Base-by-base conservation (phyloP, 139 green algal species). In the Asterochloris erici region DNA sequence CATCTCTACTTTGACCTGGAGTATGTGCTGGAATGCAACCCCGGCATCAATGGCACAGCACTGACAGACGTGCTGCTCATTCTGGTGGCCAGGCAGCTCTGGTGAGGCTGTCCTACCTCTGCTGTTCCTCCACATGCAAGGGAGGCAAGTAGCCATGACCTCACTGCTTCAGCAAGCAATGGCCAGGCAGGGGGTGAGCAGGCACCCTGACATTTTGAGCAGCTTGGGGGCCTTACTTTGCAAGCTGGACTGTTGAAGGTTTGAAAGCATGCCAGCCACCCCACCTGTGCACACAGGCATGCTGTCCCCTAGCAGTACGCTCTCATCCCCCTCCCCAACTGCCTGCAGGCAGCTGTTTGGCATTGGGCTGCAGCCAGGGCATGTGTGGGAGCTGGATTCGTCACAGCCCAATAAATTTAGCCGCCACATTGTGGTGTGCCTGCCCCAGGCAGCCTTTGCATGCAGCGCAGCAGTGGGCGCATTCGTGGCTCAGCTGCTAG, bases 1-100 rank as follows among this genome's bases (percentile, higher is more conserved):
- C 94, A 98, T 86, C 79, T 98, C 68, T 98, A 98, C 90, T 95
- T 97, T 79, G 95, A 98, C 84, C 71, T 97, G 11, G 95, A 98
- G 86, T 97, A 87, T 83, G 81, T 76, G 60, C 69, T 63, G 12
- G 79, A 63, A 0, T 80, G 84, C 77, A 97, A 97, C 74, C 83
- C 90, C 1, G 84, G 77, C 17, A 76, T 87, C 13, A 73, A 94
- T 61, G 94, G 94, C 0, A 83, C 92, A 14, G 68, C 64, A 17
- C 70, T 95, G 76, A 90, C 96, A 54, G 86, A 90, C 16, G 6
- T 13, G 0, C 85, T 98, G 78, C 26, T 98, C 21, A 9, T 9
- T 14, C 17, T 71, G 10, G 21, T 71, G 66, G 66, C 21, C 66
- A 71, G 9, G 66, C 17, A 26, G 9, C 19, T 71, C 6, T 13